Evolutionary conservation across 1,284 basidiomycete genomes (phyloP), one percentile per base, ranked within the genome.

Genomic region (Tylopilus sp.): DNA sequence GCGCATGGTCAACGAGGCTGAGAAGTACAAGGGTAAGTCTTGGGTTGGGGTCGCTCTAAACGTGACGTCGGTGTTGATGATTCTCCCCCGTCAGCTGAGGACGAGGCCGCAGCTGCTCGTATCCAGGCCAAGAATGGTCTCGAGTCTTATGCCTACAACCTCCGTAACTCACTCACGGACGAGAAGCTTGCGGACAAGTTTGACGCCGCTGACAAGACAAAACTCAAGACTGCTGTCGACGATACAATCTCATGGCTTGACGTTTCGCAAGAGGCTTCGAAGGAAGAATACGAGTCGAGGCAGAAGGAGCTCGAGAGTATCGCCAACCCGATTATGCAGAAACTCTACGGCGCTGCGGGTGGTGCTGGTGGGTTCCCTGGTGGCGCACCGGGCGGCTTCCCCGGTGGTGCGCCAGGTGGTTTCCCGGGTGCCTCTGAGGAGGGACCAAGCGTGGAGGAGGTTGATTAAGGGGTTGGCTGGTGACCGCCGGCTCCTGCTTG

Each of bases 111-210:
- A 42, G 82, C 86, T 63, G 75, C 86, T 62, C 89, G 93, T 57
- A 95, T 96, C 71, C 67, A 78, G 43, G 71, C 93, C 62, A 95
- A 96, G 86, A 92, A 93, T 70, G 78, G 73, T 42, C 80, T 95
- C 65, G 94, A 96, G 75, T 93, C 91, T 3, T 97, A 96, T 75
- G 72, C 94, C 8, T 99, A 96, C 85, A 95, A 94, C 77, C 84
- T 99, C 54, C 90, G 94, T 63, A 94, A 95, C 79, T 88, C 91
- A 12, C 69, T 96, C 57, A 81, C 71, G 53, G 89, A 92, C 67
- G 85, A 89, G 68, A 91, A 94, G 73, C 79, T 92, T 53, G 81
- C 81, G 36, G 83, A 80, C 80, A 97, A 96, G 77, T 91, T 96
- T 70, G 85, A 91, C 7, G 69, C 86, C 30, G 84, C 76, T 39